Evolutionary conservation across 108 stramenopile species (phyloP).

Genomic region (Parietichytrium sp.): DNA sequence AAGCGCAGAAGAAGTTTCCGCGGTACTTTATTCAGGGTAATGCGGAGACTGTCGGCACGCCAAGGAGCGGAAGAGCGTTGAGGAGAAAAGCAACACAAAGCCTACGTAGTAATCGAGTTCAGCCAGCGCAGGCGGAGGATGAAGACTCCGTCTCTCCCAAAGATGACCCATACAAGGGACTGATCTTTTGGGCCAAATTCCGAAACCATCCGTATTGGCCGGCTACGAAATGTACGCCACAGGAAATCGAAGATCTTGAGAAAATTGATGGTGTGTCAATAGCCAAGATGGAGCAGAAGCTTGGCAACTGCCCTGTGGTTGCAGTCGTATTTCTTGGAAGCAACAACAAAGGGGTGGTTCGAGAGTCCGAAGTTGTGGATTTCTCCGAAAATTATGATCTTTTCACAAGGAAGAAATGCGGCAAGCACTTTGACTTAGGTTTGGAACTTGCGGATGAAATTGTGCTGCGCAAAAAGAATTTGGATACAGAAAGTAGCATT

Average conservation of each 20-base stretch:
- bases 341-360: conserved; percentile 12
- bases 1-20: too few species aligned
- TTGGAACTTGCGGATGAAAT: not conserved
- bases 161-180: conserved; percentile 15
- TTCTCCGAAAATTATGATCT: not conserved
- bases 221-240: not conserved
- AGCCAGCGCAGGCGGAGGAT: too few species aligned
- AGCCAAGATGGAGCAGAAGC: not conserved
- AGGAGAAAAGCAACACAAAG: too few species aligned
- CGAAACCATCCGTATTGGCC: conserved; percentile 36
- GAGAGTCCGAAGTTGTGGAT: not conserved
- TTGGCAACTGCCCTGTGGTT: not conserved
- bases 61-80: too few species aligned
- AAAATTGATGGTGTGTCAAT: not conserved
- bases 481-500: not conserved
- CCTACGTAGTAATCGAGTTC: too few species aligned
- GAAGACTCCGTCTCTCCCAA: too few species aligned
- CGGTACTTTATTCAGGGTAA: too few species aligned
- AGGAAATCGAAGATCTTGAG: not conserved
- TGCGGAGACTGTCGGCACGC: too few species aligned
- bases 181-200: conserved; percentile 29
- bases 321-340: conserved; percentile 1
- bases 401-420: not conserved
- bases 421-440: not conserved
- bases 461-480: not conserved